Evolutionary conservation across 2,329 filamentous ascomycete species (phyloP), one percentile per base, ranked within the genome.

Genomic region (Decorospora gaudefroyi): DNA sequence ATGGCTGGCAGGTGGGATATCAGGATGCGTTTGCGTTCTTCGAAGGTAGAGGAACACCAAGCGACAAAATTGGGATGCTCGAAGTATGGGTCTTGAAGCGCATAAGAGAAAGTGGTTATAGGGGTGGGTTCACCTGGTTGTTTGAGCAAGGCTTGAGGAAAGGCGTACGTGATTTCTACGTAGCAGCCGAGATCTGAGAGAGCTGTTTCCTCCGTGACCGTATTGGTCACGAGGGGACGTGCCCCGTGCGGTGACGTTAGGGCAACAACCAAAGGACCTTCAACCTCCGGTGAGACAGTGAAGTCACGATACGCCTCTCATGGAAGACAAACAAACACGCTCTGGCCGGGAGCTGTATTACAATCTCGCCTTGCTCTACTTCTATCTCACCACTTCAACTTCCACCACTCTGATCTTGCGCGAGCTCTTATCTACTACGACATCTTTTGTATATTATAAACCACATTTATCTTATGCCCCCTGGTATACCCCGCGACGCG

Each of bases 71-170:
- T 63, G 80, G 80, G 6, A 77, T 75, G 61, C 48, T 81, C 27
- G 80, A 84, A 46, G 52, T 82, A n/a, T 84, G 81, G 81, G 64
- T 77, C 10, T 65, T 78, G 59, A 82, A 80, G 65, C 73, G 81
- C 22, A 63, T 83, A 27, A 55, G 72, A 21, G 79, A 83, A 51
- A 74, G 72, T 44, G 76, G 76, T 2, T 73, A 77, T 50, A 67
- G 68, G 25, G 75, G 75, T 7, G 66, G 68, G 12, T 73, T 72
- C 48, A 70, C 75, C n/a, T 78, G 77, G 76, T 72, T 78, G 56
- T 79, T 72, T 55, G 76, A 78, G 59, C 73, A 76, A 44, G 77
- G 77, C 2, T 39, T 78, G 25, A 62, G 76, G 33, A 72, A 73
- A 60, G 77, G 76, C 1, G 60, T 78, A 12, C 49, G 60, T 3